Conservation (phyloP, 2,329 filamentous ascomycete genomes). For the Stagonosporopsis vannaccii region DNA sequence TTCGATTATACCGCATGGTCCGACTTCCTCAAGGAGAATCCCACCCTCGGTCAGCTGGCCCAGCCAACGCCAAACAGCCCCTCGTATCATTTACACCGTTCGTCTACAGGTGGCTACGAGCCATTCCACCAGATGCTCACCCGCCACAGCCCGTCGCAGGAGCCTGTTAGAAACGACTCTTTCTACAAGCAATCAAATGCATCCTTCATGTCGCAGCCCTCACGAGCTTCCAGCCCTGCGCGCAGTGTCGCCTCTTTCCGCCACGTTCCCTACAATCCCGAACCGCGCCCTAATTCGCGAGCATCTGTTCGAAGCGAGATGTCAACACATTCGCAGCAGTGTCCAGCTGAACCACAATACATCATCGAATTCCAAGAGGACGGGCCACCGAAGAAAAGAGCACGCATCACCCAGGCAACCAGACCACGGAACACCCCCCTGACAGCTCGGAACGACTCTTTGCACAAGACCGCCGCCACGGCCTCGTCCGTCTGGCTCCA, state of each 20-base stretch:
- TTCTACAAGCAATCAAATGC: slow-evolving; percentile 37
- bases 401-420: slow-evolving; percentile 76
- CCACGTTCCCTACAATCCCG: slow-evolving; percentile 40
- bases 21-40: slow-evolving; percentile 76
- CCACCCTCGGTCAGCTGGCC: slow-evolving; percentile 49
- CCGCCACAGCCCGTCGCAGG: slow-evolving; percentile 38
- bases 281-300: slow-evolving; percentile 50
- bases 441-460: slow-evolving; percentile 75
- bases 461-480: slow-evolving; percentile 89
- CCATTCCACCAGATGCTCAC: slow-evolving; percentile 50
- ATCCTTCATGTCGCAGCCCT: slow-evolving; percentile 44
- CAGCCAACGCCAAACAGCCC: slow-evolving; percentile 31
- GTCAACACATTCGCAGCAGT: slow-evolving; percentile 27
- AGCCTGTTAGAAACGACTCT: slow-evolving; percentile 35
- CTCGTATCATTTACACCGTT: slow-evolving; percentile 28
- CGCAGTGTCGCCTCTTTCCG: slow-evolving; percentile 50
- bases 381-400: slow-evolving; percentile 75
- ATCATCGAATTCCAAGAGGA: slow-evolving; percentile 54
- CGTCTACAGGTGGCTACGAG: slow-evolving; percentile 41
- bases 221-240: slow-evolving; percentile 55
- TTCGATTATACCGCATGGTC: slow-evolving; percentile 81
- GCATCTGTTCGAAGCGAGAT: slow-evolving; percentile 47
- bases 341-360: slow-evolving; percentile 30
- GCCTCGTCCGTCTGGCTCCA: slow-evolving; percentile 86
- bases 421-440: slow-evolving; percentile 77